phyloP scores from a whole-genome alignment of 2,329 filamentous ascomycete species.

The Fonsecaea erecta region DNA sequence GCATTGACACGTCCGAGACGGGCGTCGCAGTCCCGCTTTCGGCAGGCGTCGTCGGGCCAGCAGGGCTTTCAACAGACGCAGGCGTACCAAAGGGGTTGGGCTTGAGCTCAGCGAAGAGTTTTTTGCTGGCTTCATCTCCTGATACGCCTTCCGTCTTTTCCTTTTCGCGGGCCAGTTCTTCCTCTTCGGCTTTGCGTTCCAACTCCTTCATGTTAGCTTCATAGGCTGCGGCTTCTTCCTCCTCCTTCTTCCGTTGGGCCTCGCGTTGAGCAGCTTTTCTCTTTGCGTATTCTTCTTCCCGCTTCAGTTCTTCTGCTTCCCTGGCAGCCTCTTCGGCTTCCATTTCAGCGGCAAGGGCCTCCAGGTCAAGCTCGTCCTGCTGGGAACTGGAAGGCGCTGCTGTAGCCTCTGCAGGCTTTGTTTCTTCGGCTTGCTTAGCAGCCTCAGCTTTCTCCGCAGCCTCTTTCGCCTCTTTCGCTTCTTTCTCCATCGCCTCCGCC shows the following conservation, averaged over 20 bases:
- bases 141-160: conserved; percentile 44
- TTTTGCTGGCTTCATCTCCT: conserved; percentile 44
- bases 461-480: conserved; percentile 57
- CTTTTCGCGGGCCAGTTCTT: conserved; percentile 50
- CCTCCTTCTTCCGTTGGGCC: conserved; percentile 51
- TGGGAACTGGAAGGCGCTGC: conserved; percentile 38
- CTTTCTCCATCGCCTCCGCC: conserved; percentile 39
- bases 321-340: conserved; percentile 53
- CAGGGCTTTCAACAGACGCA: conserved; percentile 40
- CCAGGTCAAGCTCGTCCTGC: conserved; percentile 52
- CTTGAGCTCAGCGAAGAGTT: conserved; percentile 52
- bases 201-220: conserved; percentile 55
- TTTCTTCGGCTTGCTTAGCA: conserved; percentile 45
- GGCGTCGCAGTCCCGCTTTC: conserved; percentile 54
- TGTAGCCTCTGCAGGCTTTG: conserved; percentile 25
- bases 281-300: conserved; percentile 61
- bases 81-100: conserved; percentile 45
- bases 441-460: conserved; percentile 46
- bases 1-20: conserved; percentile 52
- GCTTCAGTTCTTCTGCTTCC: conserved; percentile 53
- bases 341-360: conserved; percentile 44
- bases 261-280: conserved; percentile 79
- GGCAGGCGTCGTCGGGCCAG: conserved; percentile 43
- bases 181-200: conserved; percentile 54
- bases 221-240: conserved; percentile 51